Conservation (phyloP, 2,329 filamentous ascomycete genomes). For the Colletotrichum musae region DNA sequence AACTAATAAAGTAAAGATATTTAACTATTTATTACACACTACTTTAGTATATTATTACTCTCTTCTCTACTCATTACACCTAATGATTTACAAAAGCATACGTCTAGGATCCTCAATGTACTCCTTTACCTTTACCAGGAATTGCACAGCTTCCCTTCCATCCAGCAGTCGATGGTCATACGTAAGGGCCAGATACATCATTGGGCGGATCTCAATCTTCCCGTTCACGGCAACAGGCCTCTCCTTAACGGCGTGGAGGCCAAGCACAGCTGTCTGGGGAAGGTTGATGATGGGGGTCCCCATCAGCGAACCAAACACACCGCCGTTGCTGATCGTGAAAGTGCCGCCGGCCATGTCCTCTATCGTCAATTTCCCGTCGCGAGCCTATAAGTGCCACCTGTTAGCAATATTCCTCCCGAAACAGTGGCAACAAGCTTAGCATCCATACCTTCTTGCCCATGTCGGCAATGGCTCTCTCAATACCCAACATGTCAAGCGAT, state of each 20-base stretch:
- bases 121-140: slow-evolving; percentile 97
- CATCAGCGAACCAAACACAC: slow-evolving; percentile 97
- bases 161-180: slow-evolving; percentile 98
- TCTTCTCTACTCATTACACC: neutral
- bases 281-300: slow-evolving; percentile 99
- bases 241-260: slow-evolving; percentile 97
- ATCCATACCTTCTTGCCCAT: slow-evolving; percentile 90
- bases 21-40: too few species aligned
- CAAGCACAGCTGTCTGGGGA: slow-evolving; percentile 91
- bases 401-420: neutral
- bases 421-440: too few species aligned
- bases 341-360: slow-evolving; percentile 99
- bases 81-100: slow-evolving; percentile 78
- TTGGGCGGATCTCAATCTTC: slow-evolving; percentile 95
- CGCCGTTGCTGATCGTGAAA: slow-evolving; percentile 97
- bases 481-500: slow-evolving; percentile 86
- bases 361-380: slow-evolving; percentile 96
- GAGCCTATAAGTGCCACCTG: slow-evolving; percentile 71
- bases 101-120: slow-evolving; percentile 95
- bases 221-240: slow-evolving; percentile 91
- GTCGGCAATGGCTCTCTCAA: slow-evolving; percentile 92
- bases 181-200: slow-evolving; percentile 99
- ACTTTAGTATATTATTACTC: too few species aligned
- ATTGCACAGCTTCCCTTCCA: slow-evolving; percentile 94
- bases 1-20: too few species aligned